A percentile compares a stretch with the other conserved stretches of the same genome.
Conservation (phyloP, 2,329 filamentous ascomycete species). For the Colletotrichum tamarilloi region DNA sequence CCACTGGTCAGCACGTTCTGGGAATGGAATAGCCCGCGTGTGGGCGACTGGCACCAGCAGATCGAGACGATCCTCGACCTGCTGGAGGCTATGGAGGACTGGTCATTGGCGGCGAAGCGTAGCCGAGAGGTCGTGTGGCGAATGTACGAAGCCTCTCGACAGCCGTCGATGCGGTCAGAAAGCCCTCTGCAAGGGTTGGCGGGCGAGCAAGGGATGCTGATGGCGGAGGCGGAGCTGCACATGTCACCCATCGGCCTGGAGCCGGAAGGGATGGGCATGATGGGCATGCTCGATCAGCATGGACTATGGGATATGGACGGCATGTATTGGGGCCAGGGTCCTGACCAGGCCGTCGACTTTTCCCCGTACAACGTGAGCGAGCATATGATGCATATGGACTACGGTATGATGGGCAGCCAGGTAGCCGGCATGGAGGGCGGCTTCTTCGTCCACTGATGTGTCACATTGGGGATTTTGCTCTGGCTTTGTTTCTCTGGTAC, state of each 20-base stretch:
- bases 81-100: conserved; percentile 72
- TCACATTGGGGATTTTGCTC: neutral
- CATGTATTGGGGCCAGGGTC: conserved; percentile 62
- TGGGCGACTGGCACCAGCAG: conserved; percentile 65
- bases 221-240: conserved; percentile 55
- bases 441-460: conserved; percentile 56
- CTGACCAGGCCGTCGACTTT: conserved; percentile 44
- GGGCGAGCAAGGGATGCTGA: conserved; percentile 48
- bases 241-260: conserved; percentile 65
- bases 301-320: conserved; percentile 67
- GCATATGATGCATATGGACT: conserved; percentile 49
- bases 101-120: conserved; percentile 71
- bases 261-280: conserved; percentile 61
- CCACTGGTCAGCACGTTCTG: conserved; percentile 81
- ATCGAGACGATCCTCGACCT: conserved; percentile 69
- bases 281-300: conserved; percentile 64
- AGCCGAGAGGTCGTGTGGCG: conserved; percentile 72
- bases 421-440: conserved; percentile 50
- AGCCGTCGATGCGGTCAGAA: conserved; percentile 47
- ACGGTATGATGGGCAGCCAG: conserved; percentile 50
- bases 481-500: conserved; percentile 1
- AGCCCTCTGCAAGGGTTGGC: conserved; percentile 44
- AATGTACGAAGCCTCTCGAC: conserved; percentile 69
- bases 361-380: conserved; percentile 45
- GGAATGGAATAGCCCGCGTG: conserved; percentile 64